Percentiles rank a stretch among this genome's conserved stretches.
Evolutionary conservation across 2,329 filamentous ascomycete species (phyloP).

Genomic region (Neurospora sp.): DNA sequence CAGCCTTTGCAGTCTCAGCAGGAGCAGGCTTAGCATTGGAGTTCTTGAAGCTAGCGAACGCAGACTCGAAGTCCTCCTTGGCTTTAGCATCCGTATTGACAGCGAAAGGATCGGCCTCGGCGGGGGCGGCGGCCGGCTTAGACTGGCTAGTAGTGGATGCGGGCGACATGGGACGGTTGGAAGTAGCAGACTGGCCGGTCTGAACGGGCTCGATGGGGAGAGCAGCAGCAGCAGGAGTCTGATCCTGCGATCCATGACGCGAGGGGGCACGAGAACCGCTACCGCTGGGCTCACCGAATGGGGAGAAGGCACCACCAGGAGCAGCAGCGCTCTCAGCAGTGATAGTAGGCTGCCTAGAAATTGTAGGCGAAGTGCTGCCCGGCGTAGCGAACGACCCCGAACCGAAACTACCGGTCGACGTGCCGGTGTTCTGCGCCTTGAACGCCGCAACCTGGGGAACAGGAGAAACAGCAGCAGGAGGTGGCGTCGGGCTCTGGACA

Average conservation of each 20-base stretch:
- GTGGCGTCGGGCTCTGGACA: slow-evolving; percentile 27
- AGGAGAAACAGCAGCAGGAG: slow-evolving; percentile 35
- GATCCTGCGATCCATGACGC: slow-evolving; percentile 60
- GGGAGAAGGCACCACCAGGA: slow-evolving; percentile 43
- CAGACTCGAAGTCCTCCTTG: slow-evolving; percentile 77
- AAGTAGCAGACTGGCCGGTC: slow-evolving; percentile 27
- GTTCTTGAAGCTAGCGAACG: slow-evolving; percentile 65
- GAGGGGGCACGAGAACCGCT: slow-evolving; percentile 62
- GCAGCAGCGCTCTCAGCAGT: slow-evolving; percentile 52
- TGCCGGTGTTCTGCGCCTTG: slow-evolving; percentile 49
- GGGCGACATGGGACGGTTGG: slow-evolving; percentile 8
- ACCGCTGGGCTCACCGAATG: slow-evolving; percentile 47
- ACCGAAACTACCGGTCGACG: slow-evolving; percentile 41
- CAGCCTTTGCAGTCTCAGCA: slow-evolving; percentile 26
- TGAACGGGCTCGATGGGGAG: slow-evolving; percentile 28
- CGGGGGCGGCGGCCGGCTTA: slow-evolving; percentile 12
- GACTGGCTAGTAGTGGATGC: not conserved
- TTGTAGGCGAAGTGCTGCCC: slow-evolving; percentile 50
- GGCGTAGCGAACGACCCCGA: slow-evolving; percentile 38
- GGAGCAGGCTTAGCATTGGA: slow-evolving; percentile 29
- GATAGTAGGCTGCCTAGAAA: slow-evolving; percentile 52
- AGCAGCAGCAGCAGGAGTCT: slow-evolving; percentile 20
- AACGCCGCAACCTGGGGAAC: slow-evolving; percentile 46
- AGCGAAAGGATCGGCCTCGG: slow-evolving; percentile 40
- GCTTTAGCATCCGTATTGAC: slow-evolving; percentile 43